phyloP scores from a whole-genome alignment of 768 basidiomycete species.

The Pleurotus citrinopileatus region DNA sequence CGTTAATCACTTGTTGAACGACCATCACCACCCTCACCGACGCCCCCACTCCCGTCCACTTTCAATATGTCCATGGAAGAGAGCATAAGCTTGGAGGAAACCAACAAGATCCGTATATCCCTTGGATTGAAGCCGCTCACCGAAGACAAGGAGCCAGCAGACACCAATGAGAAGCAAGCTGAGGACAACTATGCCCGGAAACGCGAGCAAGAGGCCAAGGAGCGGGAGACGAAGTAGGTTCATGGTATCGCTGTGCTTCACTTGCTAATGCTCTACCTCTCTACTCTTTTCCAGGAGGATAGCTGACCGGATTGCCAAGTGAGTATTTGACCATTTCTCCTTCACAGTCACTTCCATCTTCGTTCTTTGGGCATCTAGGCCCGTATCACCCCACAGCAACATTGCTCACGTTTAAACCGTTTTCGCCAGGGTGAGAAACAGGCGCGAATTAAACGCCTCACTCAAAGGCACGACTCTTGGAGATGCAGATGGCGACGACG shows the following conservation, averaged over 20 bases:
- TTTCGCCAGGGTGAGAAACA: conserved; percentile 83
- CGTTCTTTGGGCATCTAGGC: conserved; percentile 38
- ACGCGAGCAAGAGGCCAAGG: conserved; percentile 66
- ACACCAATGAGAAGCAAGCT: conserved; percentile 79
- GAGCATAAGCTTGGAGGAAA: conserved; percentile 90
- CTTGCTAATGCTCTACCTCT: conserved; percentile 19
- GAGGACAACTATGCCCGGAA: conserved; percentile 81
- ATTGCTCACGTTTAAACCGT: conserved; percentile 21
- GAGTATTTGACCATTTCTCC: conserved; percentile 42
- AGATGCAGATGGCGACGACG: conserved; percentile 78
- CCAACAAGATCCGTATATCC: conserved; percentile 92
- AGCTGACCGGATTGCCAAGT: conserved; percentile 83
- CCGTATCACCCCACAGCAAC: conserved; percentile 21
- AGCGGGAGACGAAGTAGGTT: conserved; percentile 74
- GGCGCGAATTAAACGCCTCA: conserved; percentile 86
- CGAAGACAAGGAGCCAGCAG: conserved; percentile 69
- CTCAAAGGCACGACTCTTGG: conserved; percentile 93
- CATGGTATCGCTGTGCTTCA: conserved; percentile 19
- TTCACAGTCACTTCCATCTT: conserved; percentile 47
- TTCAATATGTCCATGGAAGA: conserved; percentile 69
- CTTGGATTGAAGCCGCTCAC: conserved; percentile 92
- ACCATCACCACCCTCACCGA: conserved; percentile 17
- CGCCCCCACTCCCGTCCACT: conserved; percentile 15
- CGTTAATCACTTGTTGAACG: not conserved
- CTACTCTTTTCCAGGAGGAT: conserved; percentile 50